These are phyloP conservation scores for Oidiodendron maius DNA, from an alignment of 495 filamentous ascomycete species.

Conservation along the genomic window DNA sequence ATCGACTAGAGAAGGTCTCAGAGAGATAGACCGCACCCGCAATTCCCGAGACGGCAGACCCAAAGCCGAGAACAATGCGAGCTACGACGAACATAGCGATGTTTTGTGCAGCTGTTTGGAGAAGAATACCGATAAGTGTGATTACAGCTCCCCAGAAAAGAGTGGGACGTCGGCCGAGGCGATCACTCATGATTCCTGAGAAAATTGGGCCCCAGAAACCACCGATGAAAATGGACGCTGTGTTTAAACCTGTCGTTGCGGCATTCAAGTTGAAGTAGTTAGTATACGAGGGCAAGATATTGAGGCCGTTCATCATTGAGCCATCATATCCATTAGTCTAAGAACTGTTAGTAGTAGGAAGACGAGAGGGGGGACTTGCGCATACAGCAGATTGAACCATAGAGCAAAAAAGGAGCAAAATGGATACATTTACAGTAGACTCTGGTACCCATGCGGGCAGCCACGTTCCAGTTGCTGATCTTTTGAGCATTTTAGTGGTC, in stretches of 20 bases:
- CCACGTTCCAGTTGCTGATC: constrained; percentile 40
- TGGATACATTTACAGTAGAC: constrained; percentile 32
- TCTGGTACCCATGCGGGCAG: constrained; percentile 46
- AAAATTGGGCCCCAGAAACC: constrained; percentile 16
- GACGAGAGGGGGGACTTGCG: background rate
- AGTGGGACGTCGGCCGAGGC: constrained; percentile 34
- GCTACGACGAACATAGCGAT: constrained; percentile 37
- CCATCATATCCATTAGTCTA: constrained; percentile 44
- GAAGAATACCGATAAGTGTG: constrained; percentile 37
- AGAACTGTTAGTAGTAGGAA: constrained; percentile 10
- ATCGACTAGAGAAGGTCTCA: constrained; percentile 45
- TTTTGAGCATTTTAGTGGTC: constrained; percentile 32
- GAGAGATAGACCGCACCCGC: constrained; percentile 39
- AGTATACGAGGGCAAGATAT: constrained; percentile 43
- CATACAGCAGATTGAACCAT: constrained; percentile 40
- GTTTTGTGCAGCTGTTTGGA: constrained; percentile 44
- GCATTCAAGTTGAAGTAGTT: constrained; percentile 43
- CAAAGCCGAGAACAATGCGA: constrained; percentile 42
- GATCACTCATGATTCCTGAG: constrained; percentile 13
- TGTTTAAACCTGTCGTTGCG: constrained; percentile 15
- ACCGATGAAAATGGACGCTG: constrained; percentile 21
- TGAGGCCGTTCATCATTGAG: constrained; percentile 47
- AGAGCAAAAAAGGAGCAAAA: constrained; percentile 39
- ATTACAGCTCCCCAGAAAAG: constrained; percentile 38
- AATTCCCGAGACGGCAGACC: constrained; percentile 29